Conservation (phyloP, 441 rosid genomes). For the Dalechampia spathulata region DNA sequence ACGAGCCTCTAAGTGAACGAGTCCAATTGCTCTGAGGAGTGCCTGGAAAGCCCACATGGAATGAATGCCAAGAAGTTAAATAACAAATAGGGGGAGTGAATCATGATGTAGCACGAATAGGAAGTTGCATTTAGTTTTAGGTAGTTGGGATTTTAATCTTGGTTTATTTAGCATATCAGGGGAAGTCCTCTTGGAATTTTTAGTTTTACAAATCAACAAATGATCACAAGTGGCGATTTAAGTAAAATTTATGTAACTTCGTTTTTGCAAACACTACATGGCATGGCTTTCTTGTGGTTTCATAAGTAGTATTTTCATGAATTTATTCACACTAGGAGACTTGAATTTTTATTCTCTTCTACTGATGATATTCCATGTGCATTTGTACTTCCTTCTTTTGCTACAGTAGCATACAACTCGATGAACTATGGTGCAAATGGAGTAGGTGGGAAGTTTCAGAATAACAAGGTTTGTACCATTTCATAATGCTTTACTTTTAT, state of each 20-base stretch:
- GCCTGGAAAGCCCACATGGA: no score
- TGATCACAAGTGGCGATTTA: neutral
- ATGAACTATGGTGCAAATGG: conserved; percentile 68
- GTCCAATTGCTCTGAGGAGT: no score
- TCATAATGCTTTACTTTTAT: conserved; percentile 16
- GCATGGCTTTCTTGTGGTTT: conserved; percentile 9
- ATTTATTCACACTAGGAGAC: conserved; percentile 21
- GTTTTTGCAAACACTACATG: neutral
- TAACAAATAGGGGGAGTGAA: no score
- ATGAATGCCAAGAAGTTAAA: no score
- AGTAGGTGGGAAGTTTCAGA: conserved; percentile 68
- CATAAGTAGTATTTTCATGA: conserved; percentile 13
- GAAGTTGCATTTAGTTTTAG: no score
- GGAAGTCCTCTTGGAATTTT: neutral
- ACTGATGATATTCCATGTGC: conserved; percentile 65
- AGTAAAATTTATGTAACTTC: neutral
- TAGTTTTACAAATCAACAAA: neutral
- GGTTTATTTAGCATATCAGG: neutral
- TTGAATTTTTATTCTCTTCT: conserved; percentile 60
- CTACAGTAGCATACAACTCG: conserved; percentile 60
- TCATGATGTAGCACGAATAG: no score
- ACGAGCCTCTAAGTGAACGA: no score
- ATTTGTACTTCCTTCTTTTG: conserved; percentile 62
- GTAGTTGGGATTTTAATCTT: no score
- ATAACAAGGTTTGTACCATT: conserved; percentile 62